These are phyloP conservation scores for Basidiobolus meristosporus DNA, from an alignment of 371 early-diverging fungal genomes.

Conservation along the genomic window DNA sequence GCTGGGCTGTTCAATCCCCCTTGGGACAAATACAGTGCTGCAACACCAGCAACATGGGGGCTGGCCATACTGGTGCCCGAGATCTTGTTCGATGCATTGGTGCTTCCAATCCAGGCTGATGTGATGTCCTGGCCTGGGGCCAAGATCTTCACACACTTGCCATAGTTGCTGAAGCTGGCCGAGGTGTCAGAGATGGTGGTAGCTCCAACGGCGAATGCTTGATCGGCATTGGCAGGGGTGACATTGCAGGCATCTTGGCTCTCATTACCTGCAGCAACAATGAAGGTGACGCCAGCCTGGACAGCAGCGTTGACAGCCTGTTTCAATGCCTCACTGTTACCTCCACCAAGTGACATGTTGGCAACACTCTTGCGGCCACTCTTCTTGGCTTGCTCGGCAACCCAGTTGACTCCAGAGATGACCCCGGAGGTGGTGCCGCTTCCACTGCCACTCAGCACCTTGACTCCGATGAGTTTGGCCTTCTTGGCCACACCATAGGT, in stretches of 20 bases:
- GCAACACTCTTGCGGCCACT: slow-evolving; percentile 28
- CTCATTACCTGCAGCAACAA: slow-evolving; percentile 45
- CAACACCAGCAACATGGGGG: slow-evolving; percentile 67
- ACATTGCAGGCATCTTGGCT: slow-evolving; percentile 25
- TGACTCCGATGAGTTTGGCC: no score
- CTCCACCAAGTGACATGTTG: slow-evolving; percentile 16
- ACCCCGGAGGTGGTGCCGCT: no score
- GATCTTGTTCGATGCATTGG: slow-evolving; percentile 15
- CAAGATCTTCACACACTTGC: slow-evolving; percentile 30
- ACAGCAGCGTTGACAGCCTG: no score
- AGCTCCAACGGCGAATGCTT: slow-evolving; percentile 38
- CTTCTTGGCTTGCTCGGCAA: no score
- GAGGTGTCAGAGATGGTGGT: no score
- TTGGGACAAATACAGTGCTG: slow-evolving; percentile 19
- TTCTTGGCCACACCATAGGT: no score
- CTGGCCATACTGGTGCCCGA: slow-evolving; percentile 51
- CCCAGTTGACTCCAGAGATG: no score
- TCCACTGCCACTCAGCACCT: no score
- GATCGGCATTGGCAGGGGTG: slow-evolving; percentile 30
- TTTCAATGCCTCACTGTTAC: neutral
- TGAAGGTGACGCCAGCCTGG: slow-evolving; percentile 26
- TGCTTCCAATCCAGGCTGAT: slow-evolving; percentile 14
- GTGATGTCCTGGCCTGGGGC: slow-evolving; percentile 24
- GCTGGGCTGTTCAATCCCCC: neutral
- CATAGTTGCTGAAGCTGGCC: no score